Evolutionary conservation across 2,329 filamentous ascomycete species (phyloP), one percentile per base, ranked within the genome.

Genomic region (Fusarium brachygibbosum): DNA sequence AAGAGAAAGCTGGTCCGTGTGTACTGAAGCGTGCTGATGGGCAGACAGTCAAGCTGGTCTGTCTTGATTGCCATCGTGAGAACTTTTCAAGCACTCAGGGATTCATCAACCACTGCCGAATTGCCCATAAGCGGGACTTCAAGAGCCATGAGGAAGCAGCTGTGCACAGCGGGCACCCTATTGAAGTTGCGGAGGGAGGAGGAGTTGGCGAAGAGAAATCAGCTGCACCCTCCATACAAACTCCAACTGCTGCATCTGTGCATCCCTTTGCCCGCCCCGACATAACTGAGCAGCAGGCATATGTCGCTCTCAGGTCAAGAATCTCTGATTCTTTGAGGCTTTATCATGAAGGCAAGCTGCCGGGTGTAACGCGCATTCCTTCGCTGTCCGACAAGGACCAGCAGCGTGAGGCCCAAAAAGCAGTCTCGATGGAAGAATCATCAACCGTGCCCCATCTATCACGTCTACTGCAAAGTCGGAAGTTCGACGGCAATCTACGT

Each of bases 91-190:
- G 94, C 82, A 97, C 94, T 0, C 96, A 98, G 79, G 96, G 96
- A n/a, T 98, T 98, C 81, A 96, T 99, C 82, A 99, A 99, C 77
- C 96, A 99, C 78, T 98, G 95, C 78, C 93, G 96, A 59, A 98
- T 99, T 74, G 94, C 94, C 28, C 96, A 99, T 81, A 92, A 91
- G 77, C 88, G 93, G 62, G 94, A 97, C 69, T 98, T 94, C 84
- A 95, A 97, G 81, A 98, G 93, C 74, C 96, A 99, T 76, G 95
- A 98, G 79, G 93, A 94, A 75, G 96, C 96, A 66, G 96, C 95
- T 34, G 86, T 94, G 58, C 91, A 92, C 63, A 97, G 93, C 73
- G 96, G 96, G 53, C 90, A 94, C 71, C 89, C 91, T 14, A 88
- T 97, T 61, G 92, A 97, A 21, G 66, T 69, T 11, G 58, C 70